Conservation (phyloP, 2,329 filamentous ascomycete genomes). For the Nothophoma quercina region DNA sequence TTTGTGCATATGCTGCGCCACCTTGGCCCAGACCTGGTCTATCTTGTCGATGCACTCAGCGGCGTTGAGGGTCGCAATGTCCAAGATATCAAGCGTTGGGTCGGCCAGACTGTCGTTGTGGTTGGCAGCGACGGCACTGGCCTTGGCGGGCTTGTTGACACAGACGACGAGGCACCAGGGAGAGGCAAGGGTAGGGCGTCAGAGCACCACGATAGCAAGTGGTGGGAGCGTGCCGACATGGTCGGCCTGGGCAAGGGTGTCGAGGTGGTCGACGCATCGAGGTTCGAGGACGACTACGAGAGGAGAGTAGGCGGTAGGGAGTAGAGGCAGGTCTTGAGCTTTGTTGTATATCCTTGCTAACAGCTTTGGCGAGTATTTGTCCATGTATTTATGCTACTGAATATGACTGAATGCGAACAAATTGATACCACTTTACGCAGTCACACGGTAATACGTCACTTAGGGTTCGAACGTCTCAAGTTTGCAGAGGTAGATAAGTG, state of each 20-base stretch:
- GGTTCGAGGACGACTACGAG: conserved; percentile 86
- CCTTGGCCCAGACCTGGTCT: conserved; percentile 83
- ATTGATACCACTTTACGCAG: no score
- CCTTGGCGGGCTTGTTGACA: conserved; percentile 61
- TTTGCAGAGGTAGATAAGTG: no score
- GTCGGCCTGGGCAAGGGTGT: conserved; percentile 88
- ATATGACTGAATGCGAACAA: no score
- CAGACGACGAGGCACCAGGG: conserved; percentile 66
- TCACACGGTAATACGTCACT: no score
- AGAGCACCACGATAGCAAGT: conserved; percentile 57
- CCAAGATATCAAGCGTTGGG: conserved; percentile 69
- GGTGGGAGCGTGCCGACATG: conserved; percentile 82
- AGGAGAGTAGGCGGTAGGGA: conserved; percentile 73
- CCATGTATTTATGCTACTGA: no score
- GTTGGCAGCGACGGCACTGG: conserved; percentile 58
- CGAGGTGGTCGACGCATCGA: conserved; percentile 82
- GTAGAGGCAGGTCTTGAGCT: conserved; percentile 25
- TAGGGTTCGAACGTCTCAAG: no score
- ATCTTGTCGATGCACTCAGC: conserved; percentile 84
- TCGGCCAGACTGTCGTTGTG: conserved; percentile 67
- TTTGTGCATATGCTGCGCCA: conserved; percentile 88
- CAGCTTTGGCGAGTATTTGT: conserved; percentile 2
- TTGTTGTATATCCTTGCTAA: conserved; percentile 6
- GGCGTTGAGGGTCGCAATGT: conserved; percentile 78
- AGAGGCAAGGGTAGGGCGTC: conserved; percentile 33